Evolutionary conservation across 2,329 filamentous ascomycete species (phyloP).

Genomic region (Chaetomium strumarium): DNA sequence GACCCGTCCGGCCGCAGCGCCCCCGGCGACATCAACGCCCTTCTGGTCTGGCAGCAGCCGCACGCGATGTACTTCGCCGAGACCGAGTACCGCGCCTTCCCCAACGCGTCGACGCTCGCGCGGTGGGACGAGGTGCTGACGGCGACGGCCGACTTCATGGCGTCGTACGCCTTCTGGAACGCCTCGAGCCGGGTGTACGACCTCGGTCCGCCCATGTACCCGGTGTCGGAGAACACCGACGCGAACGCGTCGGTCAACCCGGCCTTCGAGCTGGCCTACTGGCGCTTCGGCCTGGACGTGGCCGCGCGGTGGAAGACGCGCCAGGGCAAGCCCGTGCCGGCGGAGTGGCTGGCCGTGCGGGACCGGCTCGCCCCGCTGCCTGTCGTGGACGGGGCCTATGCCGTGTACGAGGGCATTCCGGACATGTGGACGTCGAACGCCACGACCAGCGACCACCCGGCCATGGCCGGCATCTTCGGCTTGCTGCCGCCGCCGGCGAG

Average conservation of each 20-base stretch:
- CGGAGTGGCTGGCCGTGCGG: constrained; percentile 42
- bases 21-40: constrained; percentile 54
- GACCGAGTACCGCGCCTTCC: constrained; percentile 44
- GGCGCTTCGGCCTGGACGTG: constrained; percentile 53
- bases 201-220: constrained; percentile 41
- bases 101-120: constrained; percentile 37
- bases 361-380: constrained; percentile 50
- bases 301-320: constrained; percentile 48
- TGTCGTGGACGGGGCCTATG: constrained; percentile 43
- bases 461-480: constrained; percentile 39
- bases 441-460: constrained; percentile 38
- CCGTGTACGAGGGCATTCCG: constrained; percentile 47
- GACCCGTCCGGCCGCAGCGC: constrained; percentile 50
- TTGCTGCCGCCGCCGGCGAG: constrained; percentile 36
- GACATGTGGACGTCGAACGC: constrained; percentile 37
- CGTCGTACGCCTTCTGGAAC: constrained; percentile 51
- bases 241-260: constrained; percentile 53
- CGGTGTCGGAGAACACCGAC: constrained; percentile 50
- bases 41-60: constrained; percentile 59
- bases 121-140: constrained; percentile 50
- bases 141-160: constrained; percentile 54
- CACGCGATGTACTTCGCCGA: constrained; percentile 57
- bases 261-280: constrained; percentile 56
- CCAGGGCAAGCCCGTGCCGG: constrained; percentile 38
- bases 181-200: constrained; percentile 45